Conservation (phyloP, 2,329 filamentous ascomycete genomes). For the Colletotrichum plurivorum region DNA sequence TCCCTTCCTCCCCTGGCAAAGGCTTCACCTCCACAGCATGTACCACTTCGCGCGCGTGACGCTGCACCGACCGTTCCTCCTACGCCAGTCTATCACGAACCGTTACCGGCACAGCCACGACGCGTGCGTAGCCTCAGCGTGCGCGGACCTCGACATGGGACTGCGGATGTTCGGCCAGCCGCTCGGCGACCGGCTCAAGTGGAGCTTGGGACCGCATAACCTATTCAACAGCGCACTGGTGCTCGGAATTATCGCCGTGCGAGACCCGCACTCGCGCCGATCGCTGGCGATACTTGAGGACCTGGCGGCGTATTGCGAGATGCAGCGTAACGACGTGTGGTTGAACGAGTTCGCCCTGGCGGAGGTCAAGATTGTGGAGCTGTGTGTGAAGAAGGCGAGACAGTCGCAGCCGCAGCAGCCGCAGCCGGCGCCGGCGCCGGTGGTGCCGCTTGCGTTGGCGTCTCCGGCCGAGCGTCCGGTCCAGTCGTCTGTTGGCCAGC, state of each 20-base stretch:
- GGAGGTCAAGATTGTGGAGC: conserved; percentile 58
- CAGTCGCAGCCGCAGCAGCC: conserved; percentile 25
- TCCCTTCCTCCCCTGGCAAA: conserved; percentile 53
- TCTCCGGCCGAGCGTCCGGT: neutral
- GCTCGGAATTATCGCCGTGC: conserved; percentile 49
- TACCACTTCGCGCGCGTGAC: conserved; percentile 58
- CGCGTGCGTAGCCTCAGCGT: conserved; percentile 56
- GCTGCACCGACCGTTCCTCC: conserved; percentile 55
- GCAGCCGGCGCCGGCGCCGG: neutral
- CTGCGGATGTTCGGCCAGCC: conserved; percentile 49
- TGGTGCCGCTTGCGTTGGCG: conserved; percentile 10
- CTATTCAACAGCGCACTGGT: conserved; percentile 59
- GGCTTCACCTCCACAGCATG: conserved; percentile 54
- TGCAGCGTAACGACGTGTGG: conserved; percentile 56
- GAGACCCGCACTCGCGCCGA: conserved; percentile 48
- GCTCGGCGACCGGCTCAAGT: conserved; percentile 51
- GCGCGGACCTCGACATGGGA: conserved; percentile 55
- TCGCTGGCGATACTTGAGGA: conserved; percentile 54
- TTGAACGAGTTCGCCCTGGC: conserved; percentile 56
- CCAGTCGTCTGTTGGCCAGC: neutral
- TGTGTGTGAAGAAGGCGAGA: conserved; percentile 51
- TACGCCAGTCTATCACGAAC: conserved; percentile 57
- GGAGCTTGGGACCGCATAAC: conserved; percentile 53
- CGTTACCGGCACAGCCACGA: conserved; percentile 55
- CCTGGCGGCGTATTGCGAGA: conserved; percentile 56